Evolutionary conservation across 352 stramenopile species (phyloP).

Genomic region (Phytophthora vignae): DNA sequence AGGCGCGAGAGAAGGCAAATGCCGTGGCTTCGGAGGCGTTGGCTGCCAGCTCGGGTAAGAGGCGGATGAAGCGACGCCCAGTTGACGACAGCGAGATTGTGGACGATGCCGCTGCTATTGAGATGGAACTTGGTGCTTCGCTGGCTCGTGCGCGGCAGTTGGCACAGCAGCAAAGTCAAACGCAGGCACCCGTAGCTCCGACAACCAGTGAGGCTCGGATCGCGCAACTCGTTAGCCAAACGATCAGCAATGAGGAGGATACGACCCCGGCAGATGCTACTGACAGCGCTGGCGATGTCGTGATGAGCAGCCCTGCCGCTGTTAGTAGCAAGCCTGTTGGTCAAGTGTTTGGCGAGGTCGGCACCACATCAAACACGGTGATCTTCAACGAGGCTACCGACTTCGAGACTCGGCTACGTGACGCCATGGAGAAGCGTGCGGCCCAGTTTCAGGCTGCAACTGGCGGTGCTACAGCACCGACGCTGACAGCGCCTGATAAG

Average conservation of each 20-base stretch:
- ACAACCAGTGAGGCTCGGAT: slow-evolving; percentile 67
- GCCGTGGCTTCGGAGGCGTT: slow-evolving; percentile 53
- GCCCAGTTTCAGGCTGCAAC: slow-evolving; percentile 54
- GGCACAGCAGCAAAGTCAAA: slow-evolving; percentile 48
- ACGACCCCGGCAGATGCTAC: slow-evolving; percentile 20
- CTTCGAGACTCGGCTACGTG: slow-evolving; percentile 80
- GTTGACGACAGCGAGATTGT: slow-evolving; percentile 50
- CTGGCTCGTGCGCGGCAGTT: slow-evolving; percentile 72
- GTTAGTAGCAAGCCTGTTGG: slow-evolving; percentile 51
- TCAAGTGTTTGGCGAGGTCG: slow-evolving; percentile 43
- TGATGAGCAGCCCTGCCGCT: slow-evolving; percentile 11
- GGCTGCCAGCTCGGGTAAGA: slow-evolving; percentile 30
- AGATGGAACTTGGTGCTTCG: slow-evolving; percentile 81
- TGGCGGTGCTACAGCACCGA: slow-evolving; percentile 5
- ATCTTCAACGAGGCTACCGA: slow-evolving; percentile 88
- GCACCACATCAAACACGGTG: slow-evolving; percentile 50
- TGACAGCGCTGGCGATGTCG: slow-evolving; percentile 13
- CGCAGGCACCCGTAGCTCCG: slow-evolving; percentile 11
- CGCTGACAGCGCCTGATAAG: slow-evolving; percentile 1
- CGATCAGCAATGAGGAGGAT: slow-evolving; percentile 40
- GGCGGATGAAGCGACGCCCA: slow-evolving; percentile 53
- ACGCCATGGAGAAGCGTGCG: slow-evolving; percentile 78
- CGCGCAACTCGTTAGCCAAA: slow-evolving; percentile 59
- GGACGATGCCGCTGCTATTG: slow-evolving; percentile 63
- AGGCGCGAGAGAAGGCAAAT: slow-evolving; percentile 73